phyloP scores from a whole-genome alignment of 192 early-diverging fungal genomes.

The Dimargaris xerosporica region DNA sequence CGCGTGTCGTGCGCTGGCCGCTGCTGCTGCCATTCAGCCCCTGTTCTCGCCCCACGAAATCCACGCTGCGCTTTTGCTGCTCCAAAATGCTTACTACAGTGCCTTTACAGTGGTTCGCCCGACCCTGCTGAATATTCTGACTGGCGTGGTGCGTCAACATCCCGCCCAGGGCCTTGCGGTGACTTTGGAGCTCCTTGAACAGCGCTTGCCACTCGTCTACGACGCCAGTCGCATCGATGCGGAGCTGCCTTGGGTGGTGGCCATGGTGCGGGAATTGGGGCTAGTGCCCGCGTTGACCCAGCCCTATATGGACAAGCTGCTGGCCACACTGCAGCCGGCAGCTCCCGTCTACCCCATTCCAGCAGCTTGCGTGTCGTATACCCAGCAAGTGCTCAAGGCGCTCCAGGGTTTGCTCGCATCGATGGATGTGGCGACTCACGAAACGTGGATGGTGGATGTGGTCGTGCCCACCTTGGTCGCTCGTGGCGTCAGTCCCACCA shows the following conservation, averaged over 20 bases:
- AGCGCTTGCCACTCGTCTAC: background rate
- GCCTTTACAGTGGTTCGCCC: background rate
- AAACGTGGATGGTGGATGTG: slow-evolving; percentile 21
- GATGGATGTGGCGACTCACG: slow-evolving; percentile 20
- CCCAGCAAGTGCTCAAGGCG: slow-evolving; percentile 27
- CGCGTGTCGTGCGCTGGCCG: background rate
- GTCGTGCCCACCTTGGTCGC: slow-evolving; percentile 27
- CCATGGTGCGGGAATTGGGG: background rate
- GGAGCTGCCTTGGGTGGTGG: background rate
- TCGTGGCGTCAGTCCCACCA: slow-evolving; percentile 24
- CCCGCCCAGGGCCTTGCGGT: background rate
- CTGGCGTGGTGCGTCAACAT: background rate
- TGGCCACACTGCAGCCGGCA: background rate
- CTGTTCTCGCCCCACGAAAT: background rate
- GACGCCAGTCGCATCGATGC: background rate
- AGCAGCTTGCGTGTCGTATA: slow-evolving; percentile 24
- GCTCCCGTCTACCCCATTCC: slow-evolving; percentile 1
- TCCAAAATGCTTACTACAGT: background rate
- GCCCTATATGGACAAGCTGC: background rate
- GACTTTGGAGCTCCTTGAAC: background rate
- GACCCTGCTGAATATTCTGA: background rate
- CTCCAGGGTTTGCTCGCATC: slow-evolving; percentile 29
- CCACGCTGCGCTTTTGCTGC: background rate
- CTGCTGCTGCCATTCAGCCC: background rate
- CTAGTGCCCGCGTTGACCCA: background rate